Base-by-base conservation (phyloP, 306 rosid genomes). In the Sphenostylis stenocarpa region DNA sequence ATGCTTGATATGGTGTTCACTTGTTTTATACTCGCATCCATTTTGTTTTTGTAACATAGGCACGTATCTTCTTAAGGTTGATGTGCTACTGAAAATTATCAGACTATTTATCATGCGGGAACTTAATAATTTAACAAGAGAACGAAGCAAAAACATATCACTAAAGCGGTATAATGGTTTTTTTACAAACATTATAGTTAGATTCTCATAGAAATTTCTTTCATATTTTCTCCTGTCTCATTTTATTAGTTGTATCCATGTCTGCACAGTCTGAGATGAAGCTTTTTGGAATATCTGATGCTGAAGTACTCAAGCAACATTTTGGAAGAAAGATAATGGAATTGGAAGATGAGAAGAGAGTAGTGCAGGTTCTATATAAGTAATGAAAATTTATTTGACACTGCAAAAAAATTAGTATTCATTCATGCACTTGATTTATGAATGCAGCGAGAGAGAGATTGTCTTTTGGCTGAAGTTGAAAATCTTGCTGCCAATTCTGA, bases 301-400 rank as follows among this genome's bases (percentile, higher is more conserved):
- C 97, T 39, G 91, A 81, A 69, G 81, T 88, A 76, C 96, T 96
- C 80, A 96, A 96, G 85, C 99, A 96, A 51, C 99, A 90, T 85
- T 96, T 93, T 72, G 99, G 98, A 84, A 91, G 88, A 96, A 96
- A 96, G 87, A 87, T 96, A 45, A 79, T 80, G 89, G 99, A 91
- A 78, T 87, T 96, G 31, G 99, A 96, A 83, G 98, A 96, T 75
- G 99, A 96, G 87, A 96, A 96, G 84, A 89, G 87, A 90, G 60
- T 81, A 53, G 99, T 96, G 70, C 97, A 95, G 97, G 99, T 95
- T 55, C 66, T 48, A 65, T 67, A 79, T 39, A 70, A 78, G 62
- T 73, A 74, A 81, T 57, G 57, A 53, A 63, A 70, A 68, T 15
- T 81, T 80, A 74, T 61, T 51, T 70, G 56, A 45, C 56, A 39